phyloP scores from a whole-genome alignment of 805 yeast species.

The Suhomyces emberorum region DNA sequence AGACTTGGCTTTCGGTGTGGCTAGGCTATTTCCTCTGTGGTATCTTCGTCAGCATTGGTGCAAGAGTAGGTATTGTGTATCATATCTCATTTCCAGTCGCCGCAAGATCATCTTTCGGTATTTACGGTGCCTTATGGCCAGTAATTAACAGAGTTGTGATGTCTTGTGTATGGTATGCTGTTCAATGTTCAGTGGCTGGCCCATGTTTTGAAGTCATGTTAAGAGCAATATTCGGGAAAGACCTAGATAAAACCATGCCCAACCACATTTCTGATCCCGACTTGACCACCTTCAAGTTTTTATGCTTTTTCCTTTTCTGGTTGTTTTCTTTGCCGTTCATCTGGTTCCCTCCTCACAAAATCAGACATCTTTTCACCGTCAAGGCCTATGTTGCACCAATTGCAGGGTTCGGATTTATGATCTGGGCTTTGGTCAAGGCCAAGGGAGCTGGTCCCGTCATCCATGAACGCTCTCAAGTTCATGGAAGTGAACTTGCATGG shows the following conservation, averaged over 20 bases:
- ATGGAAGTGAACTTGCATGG: constrained; percentile 72
- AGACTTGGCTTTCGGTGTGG: constrained; percentile 87
- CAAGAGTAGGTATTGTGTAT: constrained; percentile 76
- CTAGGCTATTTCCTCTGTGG: constrained; percentile 74
- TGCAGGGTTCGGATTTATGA: constrained; percentile 78
- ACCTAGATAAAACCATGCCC: constrained; percentile 59
- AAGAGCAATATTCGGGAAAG: constrained; percentile 63
- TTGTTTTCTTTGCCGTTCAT: constrained; percentile 73
- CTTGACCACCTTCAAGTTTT: constrained; percentile 68
- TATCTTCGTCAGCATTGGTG: constrained; percentile 62
- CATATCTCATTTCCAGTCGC: constrained; percentile 85
- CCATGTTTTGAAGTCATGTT: constrained; percentile 77
- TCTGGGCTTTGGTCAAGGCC: constrained; percentile 82
- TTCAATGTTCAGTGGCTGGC: constrained; percentile 83
- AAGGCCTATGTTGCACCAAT: constrained; percentile 77
- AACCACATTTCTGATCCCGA: constrained; percentile 57
- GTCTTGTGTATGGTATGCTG: constrained; percentile 87
- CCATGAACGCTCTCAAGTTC: constrained; percentile 45
- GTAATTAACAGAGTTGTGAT: constrained; percentile 82
- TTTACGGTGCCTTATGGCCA: constrained; percentile 86
- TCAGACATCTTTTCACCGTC: constrained; percentile 79
- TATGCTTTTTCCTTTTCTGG: constrained; percentile 82
- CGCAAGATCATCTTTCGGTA: constrained; percentile 79
- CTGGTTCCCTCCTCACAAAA: constrained; percentile 76
- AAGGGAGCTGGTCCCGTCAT: constrained; percentile 76